A percentile compares a stretch with the other conserved stretches of the same genome.
These are phyloP conservation scores for Schizochytrium sp. DNA, from an alignment of 108 stramenopile genomes.

Conservation along the genomic window DNA sequence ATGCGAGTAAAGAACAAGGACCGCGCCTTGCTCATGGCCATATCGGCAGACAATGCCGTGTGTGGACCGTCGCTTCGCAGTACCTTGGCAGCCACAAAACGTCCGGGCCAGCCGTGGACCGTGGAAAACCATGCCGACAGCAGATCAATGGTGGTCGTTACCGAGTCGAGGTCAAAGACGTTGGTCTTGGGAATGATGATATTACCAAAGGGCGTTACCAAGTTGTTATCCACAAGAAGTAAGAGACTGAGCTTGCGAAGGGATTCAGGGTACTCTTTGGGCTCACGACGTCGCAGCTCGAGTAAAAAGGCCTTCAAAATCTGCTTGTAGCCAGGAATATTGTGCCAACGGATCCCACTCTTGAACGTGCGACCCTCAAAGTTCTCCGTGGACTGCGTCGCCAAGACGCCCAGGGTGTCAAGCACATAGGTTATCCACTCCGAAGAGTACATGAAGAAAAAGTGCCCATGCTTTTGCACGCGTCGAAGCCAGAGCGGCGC, in stretches of 20 bases:
- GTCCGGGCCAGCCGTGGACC: not conserved
- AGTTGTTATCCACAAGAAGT: not conserved
- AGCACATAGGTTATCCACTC: slow-evolving; percentile 15
- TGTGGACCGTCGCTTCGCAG: not conserved
- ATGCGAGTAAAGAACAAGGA: not conserved
- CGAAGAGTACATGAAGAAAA: not conserved
- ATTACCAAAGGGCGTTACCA: not conserved
- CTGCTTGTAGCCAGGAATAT: slow-evolving; percentile 2
- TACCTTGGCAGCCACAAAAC: not conserved
- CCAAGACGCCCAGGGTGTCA: not conserved
- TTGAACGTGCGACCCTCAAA: not conserved
- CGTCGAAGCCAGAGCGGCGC: slow-evolving; percentile 13
- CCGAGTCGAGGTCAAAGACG: not conserved
- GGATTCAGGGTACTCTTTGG: not conserved
- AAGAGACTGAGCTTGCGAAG: not conserved
- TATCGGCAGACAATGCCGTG: not conserved
- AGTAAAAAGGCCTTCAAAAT: slow-evolving; percentile 5
- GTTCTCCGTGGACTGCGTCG: slow-evolving; percentile 4
- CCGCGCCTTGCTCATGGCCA: not conserved
- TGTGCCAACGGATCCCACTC: slow-evolving; percentile 14
- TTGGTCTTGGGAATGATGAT: not conserved
- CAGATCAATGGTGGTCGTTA: not conserved
- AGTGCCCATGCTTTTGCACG: slow-evolving; percentile 14
- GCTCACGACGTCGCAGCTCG: not conserved
- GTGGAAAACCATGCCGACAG: not conserved